These are phyloP conservation scores for Prunus mume DNA, from an alignment of 306 rosid species.

Conservation along the genomic window DNA sequence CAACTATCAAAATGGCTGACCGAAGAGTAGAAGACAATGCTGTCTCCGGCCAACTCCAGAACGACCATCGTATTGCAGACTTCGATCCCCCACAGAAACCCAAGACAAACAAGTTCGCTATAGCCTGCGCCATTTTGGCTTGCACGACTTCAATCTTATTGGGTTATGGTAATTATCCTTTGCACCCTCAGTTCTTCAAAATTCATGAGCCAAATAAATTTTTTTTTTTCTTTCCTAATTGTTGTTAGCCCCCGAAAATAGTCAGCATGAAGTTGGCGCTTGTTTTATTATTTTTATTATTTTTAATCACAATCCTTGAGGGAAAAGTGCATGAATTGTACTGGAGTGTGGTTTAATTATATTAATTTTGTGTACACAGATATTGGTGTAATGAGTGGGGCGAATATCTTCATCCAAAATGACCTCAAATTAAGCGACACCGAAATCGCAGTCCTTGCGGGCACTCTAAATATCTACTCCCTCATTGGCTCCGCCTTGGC, in stretches of 20 bases:
- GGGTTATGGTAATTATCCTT: conserved; percentile 47
- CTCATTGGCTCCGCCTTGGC: conserved; percentile 52
- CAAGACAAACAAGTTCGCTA: conserved; percentile 42
- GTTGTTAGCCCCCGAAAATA: too few relatives aligned
- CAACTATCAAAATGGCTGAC: too few relatives aligned
- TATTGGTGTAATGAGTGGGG: conserved; percentile 68
- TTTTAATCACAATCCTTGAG: too few relatives aligned
- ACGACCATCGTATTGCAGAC: not conserved
- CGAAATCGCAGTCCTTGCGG: conserved; percentile 39
- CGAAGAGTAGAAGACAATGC: too few relatives aligned
- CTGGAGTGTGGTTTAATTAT: too few relatives aligned
- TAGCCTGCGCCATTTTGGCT: conserved; percentile 52
- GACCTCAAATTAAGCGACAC: conserved; percentile 45
- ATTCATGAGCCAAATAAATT: too few relatives aligned
- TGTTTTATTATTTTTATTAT: too few relatives aligned
- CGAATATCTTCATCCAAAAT: conserved; percentile 38
- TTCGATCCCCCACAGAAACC: conserved; percentile 40
- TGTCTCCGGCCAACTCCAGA: too few relatives aligned
- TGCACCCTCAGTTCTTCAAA: too few relatives aligned
- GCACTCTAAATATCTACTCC: conserved; percentile 50
- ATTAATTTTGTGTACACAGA: conserved; percentile 24
- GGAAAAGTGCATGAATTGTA: too few relatives aligned
- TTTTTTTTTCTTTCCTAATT: too few relatives aligned
- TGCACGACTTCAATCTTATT: conserved; percentile 59
- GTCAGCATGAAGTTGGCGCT: too few relatives aligned